phyloP scores from a whole-genome alignment of 768 basidiomycete species.

The Termitomyces sp. region DNA sequence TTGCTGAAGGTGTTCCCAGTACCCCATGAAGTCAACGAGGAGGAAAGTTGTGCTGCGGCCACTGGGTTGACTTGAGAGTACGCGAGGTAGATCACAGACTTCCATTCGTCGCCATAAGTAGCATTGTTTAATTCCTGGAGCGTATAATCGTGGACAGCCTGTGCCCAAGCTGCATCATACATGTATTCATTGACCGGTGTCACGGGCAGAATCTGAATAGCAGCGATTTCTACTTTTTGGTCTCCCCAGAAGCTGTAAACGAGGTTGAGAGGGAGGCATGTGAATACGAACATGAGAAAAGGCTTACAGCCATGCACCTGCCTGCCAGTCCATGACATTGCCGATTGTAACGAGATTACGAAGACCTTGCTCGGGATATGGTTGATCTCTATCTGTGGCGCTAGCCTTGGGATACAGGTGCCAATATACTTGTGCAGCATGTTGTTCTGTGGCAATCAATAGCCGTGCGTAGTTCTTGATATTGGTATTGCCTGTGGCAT shows the following conservation, averaged over 20 bases:
- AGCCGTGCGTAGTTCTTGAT: conserved; percentile 29
- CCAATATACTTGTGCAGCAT: conserved; percentile 31
- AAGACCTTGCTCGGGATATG: conserved; percentile 27
- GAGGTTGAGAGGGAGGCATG: background rate
- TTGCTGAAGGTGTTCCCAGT: conserved; percentile 28
- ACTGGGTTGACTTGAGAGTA: conserved; percentile 24
- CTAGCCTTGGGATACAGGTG: conserved; percentile 28
- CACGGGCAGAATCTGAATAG: conserved; percentile 31
- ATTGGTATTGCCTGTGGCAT: conserved; percentile 24
- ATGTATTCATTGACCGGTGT: conserved; percentile 30
- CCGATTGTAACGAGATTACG: conserved; percentile 29
- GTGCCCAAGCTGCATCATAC: conserved; percentile 28
- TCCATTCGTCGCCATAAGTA: conserved; percentile 28
- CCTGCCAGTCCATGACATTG: conserved; percentile 31
- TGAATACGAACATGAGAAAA: background rate
- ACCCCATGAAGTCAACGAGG: conserved; percentile 28
- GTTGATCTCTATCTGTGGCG: conserved; percentile 26
- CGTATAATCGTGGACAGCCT: conserved; percentile 25
- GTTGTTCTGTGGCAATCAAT: conserved; percentile 28
- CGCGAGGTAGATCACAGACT: conserved; percentile 29
- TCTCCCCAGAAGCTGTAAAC: conserved; percentile 27
- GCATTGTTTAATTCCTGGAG: conserved; percentile 22
- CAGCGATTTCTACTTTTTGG: conserved; percentile 28
- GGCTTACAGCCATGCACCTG: conserved; percentile 32
- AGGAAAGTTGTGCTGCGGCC: conserved; percentile 23